Percentiles rank a stretch among this genome's conserved stretches.
These are phyloP conservation scores for Lasiodiplodia theobromae DNA, from an alignment of 2,329 filamentous ascomycete species.

Conservation along the genomic window DNA sequence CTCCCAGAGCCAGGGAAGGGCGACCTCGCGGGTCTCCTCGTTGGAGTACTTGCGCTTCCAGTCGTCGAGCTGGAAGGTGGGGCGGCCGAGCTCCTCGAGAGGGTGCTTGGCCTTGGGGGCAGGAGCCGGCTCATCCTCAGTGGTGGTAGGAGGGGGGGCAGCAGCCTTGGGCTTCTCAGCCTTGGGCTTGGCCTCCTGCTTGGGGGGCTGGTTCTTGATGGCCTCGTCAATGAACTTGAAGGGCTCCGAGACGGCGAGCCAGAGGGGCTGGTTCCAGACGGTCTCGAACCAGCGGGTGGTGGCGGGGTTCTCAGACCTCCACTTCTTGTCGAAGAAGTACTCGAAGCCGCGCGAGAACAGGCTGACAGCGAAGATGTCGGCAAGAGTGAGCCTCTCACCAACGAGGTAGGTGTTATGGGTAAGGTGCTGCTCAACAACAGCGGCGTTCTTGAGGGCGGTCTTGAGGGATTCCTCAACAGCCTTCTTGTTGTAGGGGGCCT, in stretches of 20 bases:
- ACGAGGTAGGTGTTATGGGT: constrained; percentile 95
- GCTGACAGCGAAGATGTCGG: constrained; percentile 84
- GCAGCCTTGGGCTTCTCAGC: constrained; percentile 67
- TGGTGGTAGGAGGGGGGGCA: constrained; percentile 61
- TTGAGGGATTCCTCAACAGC: constrained; percentile 80
- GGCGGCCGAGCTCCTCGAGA: constrained; percentile 80
- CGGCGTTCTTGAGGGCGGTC: constrained; percentile 70
- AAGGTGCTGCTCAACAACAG: constrained; percentile 85
- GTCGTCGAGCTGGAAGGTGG: constrained; percentile 87
- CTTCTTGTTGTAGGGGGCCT: constrained; percentile 97
- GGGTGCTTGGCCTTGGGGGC: constrained; percentile 97
- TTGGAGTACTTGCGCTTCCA: constrained; percentile 99
- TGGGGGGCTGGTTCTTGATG: constrained; percentile 76
- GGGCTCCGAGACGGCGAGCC: constrained; percentile 78
- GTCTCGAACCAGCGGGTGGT: constrained; percentile 94
- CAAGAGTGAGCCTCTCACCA: constrained; percentile 95
- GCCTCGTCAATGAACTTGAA: constrained; percentile 82
- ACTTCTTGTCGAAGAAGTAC: constrained; percentile 92
- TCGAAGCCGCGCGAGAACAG: constrained; percentile 88
- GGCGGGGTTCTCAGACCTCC: constrained; percentile 83
- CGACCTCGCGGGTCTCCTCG: constrained; percentile 79
- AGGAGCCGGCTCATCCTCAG: constrained; percentile 65
- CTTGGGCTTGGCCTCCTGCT: constrained; percentile 71
- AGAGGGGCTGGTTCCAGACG: constrained; percentile 90
- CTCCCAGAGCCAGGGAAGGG: constrained; percentile 98